Conservation (phyloP, 331 rosid genomes). For the Rhamnella rubrinervis region DNA sequence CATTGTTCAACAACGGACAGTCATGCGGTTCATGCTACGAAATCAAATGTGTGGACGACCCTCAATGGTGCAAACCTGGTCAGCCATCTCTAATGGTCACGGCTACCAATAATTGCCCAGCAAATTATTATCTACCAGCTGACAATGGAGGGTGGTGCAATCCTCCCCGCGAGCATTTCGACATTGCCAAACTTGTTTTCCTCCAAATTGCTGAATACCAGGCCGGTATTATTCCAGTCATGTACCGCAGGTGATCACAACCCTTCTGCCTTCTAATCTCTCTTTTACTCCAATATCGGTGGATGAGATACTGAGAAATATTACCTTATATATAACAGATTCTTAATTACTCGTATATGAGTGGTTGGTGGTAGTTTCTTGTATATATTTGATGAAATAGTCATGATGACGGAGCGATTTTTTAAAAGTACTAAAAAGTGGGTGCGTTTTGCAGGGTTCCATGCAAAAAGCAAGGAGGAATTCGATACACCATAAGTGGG, state of each 20-base stretch:
- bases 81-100: conserved; percentile 50
- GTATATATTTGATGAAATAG: too few relatives aligned
- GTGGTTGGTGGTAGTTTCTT: not conserved
- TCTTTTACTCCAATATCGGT: not conserved
- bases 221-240: conserved; percentile 62
- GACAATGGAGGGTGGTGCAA: conserved; percentile 92
- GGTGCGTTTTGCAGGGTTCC: conserved; percentile 43
- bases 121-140: conserved; percentile 30
- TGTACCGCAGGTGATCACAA: conserved; percentile 57
- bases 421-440: too few relatives aligned
- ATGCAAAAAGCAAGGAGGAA: conserved; percentile 67
- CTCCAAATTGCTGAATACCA: conserved; percentile 45
- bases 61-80: conserved; percentile 54
- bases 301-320: too few relatives aligned
- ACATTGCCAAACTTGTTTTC: conserved; percentile 63
- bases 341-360: too few relatives aligned
- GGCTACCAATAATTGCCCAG: conserved; percentile 71
- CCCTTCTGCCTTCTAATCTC: not conserved
- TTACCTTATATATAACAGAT: too few relatives aligned
- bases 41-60: conserved; percentile 47
- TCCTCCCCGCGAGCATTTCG: conserved; percentile 74
- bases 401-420: too few relatives aligned
- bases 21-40: conserved; percentile 80
- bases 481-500: conserved; percentile 64
- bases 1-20: conserved; percentile 57